Evolutionary conservation across 306 rosid species (phyloP), one percentile per base, ranked within the genome.

Genomic region (Vicia faba): DNA sequence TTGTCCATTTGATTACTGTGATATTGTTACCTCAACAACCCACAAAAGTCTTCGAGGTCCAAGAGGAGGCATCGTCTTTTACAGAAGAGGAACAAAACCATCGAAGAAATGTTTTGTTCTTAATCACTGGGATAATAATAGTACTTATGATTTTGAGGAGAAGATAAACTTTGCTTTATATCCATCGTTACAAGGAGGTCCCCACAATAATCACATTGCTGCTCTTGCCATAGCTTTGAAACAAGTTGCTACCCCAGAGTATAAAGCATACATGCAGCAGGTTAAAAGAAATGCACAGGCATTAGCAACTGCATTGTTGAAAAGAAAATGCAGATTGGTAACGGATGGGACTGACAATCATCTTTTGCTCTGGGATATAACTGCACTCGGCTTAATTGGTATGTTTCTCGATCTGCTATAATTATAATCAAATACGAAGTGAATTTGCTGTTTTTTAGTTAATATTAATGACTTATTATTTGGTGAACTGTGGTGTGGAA

Each of bases 21-120:
- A 87, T 84, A 68, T 88, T 56, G 88, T 88, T 26, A 84, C 98
- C 23, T 92, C 96, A 63, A 89, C 96, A 38, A 92, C 93, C 14
- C 89, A 92, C 92, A 92, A 92, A 82, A 85, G 96, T 73, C 95
- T 87, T 62, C 79, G 85, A 44, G 98, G 93, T 71, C 93, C 96
- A 56, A 84, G 95, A 82, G 92, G 96, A 68, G 96, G 97, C 53
- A 87, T 92, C 54, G 75, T 91, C 64, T 89, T 92, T 72, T 85
- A 85, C 61, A 80, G 95, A 75, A 89, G 66, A 76, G 96, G 90
- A 56, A 4, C 80, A 29, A 88, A 83, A 81, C 69, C 81, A 48
- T 70, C 80, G 77, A 85, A 72, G 68, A 96, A 82, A 79, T 88
- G 85, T 43, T 59, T 72, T 48, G 69, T 61, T 76, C 82, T 45